These are phyloP conservation scores for Margaritispora aquatica DNA, from an alignment of 495 filamentous ascomycete species.

Conservation along the genomic window DNA sequence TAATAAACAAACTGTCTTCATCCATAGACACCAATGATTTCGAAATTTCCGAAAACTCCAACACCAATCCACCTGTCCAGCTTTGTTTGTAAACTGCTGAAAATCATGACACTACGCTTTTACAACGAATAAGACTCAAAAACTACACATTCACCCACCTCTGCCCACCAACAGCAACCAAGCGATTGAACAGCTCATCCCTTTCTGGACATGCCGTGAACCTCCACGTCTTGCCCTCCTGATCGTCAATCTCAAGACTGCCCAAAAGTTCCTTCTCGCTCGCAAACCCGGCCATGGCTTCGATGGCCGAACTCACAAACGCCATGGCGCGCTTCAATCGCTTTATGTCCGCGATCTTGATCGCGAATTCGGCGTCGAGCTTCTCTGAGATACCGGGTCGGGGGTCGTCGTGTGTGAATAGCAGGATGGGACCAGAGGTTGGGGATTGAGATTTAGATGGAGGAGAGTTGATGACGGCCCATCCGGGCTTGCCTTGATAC, in stretches of 20 bases:
- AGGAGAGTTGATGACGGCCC: constrained; percentile 61
- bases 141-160: constrained; percentile 75
- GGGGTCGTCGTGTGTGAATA: constrained; percentile 1
- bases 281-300: constrained; percentile 80
- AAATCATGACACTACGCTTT: background rate
- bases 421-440: background rate
- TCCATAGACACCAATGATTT: no score
- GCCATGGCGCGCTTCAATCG: constrained; percentile 76
- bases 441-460: constrained; percentile 29
- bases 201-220: constrained; percentile 66
- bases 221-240: constrained; percentile 41
- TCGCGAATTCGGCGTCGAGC: constrained; percentile 44
- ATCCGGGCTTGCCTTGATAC: constrained; percentile 62
- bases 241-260: constrained; percentile 60
- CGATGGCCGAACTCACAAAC: constrained; percentile 44
- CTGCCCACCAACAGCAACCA: constrained; percentile 75
- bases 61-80: no score
- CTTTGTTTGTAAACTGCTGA: background rate
- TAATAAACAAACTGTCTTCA: no score
- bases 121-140: no score
- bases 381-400: constrained; percentile 26
- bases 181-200: constrained; percentile 77
- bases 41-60: no score
- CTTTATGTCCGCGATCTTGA: constrained; percentile 38
- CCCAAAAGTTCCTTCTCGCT: constrained; percentile 67